These are phyloP conservation scores for Rhodocollybia butyracea DNA, from an alignment of 768 basidiomycete species.

Conservation along the genomic window DNA sequence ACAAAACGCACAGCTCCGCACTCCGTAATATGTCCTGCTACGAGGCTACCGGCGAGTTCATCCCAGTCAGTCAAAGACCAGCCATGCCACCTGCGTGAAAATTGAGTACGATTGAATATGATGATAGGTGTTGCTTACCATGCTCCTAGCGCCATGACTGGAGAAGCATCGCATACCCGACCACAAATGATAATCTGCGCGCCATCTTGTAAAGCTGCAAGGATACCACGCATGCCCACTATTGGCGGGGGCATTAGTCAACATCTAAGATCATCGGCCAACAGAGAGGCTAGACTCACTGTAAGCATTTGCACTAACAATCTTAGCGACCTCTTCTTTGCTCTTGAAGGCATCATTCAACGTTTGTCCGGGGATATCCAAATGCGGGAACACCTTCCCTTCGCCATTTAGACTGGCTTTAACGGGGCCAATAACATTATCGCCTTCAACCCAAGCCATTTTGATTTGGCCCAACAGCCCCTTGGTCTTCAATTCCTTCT, in stretches of 20 bases:
- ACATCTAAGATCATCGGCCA: too few species aligned
- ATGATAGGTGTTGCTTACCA: neutral
- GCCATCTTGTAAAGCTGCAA: conserved; percentile 1
- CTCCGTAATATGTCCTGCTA: conserved; percentile 2
- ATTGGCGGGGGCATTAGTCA: neutral
- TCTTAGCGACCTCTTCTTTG: neutral
- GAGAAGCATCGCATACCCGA: conserved; percentile 2
- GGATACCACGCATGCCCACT: conserved; percentile 6
- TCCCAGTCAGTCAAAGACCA: conserved; percentile 8
- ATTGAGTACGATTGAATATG: neutral
- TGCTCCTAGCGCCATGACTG: conserved; percentile 5
- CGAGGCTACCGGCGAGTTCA: conserved; percentile 1
- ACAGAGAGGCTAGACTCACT: neutral
- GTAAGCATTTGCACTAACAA: conserved; percentile 3
- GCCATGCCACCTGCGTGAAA: conserved; percentile 1
- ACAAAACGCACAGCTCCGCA: neutral
- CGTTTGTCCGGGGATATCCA: conserved; percentile 6
- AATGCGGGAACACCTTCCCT: neutral
- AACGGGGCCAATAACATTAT: neutral
- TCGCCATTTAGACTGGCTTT: neutral
- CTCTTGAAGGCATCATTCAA: neutral
- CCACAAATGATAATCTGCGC: conserved; percentile 7
- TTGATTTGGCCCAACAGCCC: conserved; percentile 1
- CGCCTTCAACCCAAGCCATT: conserved; percentile 7
- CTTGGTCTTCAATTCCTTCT: neutral